Evolutionary conservation across 108 stramenopile genomes (phyloP).

Genomic region (Asterionellopsis glacialis): DNA sequence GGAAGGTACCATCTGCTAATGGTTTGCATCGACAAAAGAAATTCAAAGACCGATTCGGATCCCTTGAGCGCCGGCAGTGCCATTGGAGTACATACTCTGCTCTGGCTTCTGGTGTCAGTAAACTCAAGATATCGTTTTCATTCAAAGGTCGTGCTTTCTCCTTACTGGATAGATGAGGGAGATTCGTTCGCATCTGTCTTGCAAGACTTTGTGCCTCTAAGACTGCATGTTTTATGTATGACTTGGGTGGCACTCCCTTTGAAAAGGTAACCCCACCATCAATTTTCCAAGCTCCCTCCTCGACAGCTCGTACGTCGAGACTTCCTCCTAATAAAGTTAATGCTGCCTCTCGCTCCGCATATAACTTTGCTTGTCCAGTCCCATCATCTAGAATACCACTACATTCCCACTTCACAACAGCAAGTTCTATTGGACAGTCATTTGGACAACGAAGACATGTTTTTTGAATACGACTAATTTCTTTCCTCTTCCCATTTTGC

Average conservation of each 20-base stretch:
- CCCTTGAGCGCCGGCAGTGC: conserved; percentile 43
- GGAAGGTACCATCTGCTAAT: conserved; percentile 34
- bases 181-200: background rate
- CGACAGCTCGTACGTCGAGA: conserved; percentile 30
- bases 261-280: conserved; percentile 46
- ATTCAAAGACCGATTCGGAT: conserved; percentile 34
- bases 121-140: conserved; percentile 13
- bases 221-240: conserved; percentile 32
- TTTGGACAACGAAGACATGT: conserved; percentile 29
- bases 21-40: conserved; percentile 78
- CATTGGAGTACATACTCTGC: conserved; percentile 64
- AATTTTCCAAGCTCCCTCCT: conserved; percentile 58
- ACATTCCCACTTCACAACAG: conserved; percentile 76
- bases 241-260: conserved; percentile 49
- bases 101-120: conserved; percentile 32
- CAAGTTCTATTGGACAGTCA: conserved; percentile 22
- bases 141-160: background rate
- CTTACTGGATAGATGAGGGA: conserved; percentile 8
- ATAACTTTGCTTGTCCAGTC: conserved; percentile 78
- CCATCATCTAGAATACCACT: conserved; percentile 79
- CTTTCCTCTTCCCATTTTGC: background rate
- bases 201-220: conserved; percentile 12
- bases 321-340: conserved; percentile 44
- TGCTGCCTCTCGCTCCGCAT: conserved; percentile 79
- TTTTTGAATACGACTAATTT: background rate